A percentile compares a stretch with the other conserved stretches of the same genome.
Evolutionary conservation across 805 yeast genomes (phyloP).

Genomic region (Schwanniomyces sp.): DNA sequence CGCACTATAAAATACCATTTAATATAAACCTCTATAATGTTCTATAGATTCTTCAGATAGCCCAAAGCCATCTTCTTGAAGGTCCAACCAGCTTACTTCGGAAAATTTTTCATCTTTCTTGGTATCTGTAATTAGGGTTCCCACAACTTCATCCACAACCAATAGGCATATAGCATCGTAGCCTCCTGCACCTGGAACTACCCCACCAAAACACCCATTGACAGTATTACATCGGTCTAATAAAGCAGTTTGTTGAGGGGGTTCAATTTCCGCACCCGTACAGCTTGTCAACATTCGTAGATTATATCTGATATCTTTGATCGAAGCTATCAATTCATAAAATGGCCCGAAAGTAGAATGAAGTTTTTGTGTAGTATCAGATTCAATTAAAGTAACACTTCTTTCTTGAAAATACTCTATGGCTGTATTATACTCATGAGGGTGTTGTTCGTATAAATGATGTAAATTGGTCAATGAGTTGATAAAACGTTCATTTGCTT

Average conservation of each 20-base stretch:
- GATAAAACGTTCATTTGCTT: slow-evolving; percentile 60
- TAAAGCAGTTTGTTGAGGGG: slow-evolving; percentile 67
- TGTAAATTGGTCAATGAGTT: slow-evolving; percentile 44
- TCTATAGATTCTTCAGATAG: slow-evolving; percentile 46
- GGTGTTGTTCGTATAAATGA: slow-evolving; percentile 22
- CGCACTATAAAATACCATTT: slow-evolving; percentile 29
- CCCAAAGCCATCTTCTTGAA: slow-evolving; percentile 64
- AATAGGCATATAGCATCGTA: slow-evolving; percentile 86
- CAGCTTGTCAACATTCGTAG: slow-evolving; percentile 60
- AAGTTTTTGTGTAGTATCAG: slow-evolving; percentile 3
- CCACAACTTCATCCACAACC: slow-evolving; percentile 48
- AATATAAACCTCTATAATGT: slow-evolving; percentile 24
- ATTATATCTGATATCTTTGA: slow-evolving; percentile 52
- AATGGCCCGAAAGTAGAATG: slow-evolving; percentile 13
- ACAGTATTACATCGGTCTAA: slow-evolving; percentile 51
- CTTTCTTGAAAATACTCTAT: slow-evolving; percentile 13
- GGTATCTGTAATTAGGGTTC: slow-evolving; percentile 19
- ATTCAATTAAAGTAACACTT: background rate
- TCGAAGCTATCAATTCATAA: slow-evolving; percentile 36
- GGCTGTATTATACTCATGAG: slow-evolving; percentile 32
- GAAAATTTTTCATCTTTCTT: slow-evolving; percentile 27
- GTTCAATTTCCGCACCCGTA: slow-evolving; percentile 89
- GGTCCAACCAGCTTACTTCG: slow-evolving; percentile 65
- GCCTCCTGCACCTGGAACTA: slow-evolving; percentile 99
- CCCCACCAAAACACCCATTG: slow-evolving; percentile 88